Evolutionary conservation across 208 protist species (phyloP).

Genomic region (Trichomonas tenax): DNA sequence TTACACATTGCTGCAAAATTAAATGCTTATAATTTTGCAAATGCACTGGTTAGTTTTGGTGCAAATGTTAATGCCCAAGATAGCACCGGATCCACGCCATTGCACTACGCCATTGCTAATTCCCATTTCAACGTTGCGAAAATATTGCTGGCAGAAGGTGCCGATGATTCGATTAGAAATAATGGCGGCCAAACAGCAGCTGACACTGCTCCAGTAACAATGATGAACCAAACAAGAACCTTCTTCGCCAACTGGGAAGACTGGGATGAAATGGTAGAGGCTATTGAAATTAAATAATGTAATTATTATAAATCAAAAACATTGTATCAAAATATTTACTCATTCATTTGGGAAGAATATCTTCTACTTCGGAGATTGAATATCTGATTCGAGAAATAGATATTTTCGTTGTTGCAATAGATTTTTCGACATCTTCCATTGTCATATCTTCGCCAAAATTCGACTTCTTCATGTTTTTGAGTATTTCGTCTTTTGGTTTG

Average conservation of each 20-base stretch:
- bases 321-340: not conserved
- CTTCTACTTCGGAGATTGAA: not conserved
- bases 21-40: not conserved
- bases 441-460: not conserved
- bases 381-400: not conserved
- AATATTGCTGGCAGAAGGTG: not conserved
- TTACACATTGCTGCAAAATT: not conserved
- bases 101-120: not conserved
- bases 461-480: not conserved
- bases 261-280: not conserved
- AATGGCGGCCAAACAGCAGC: not conserved
- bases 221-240: not conserved
- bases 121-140: not conserved
- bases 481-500: not conserved
- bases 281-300: not conserved
- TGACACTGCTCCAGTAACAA: not conserved
- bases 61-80: not conserved
- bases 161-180: not conserved
- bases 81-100: not conserved
- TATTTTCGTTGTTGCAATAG: not conserved
- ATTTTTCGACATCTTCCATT: not conserved
- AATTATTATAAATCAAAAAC: not conserved
- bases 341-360: not conserved
- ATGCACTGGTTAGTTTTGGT: not conserved
- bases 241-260: slow-evolving; percentile 3